These are phyloP conservation scores for Xylariales sp. DNA, from an alignment of 2,329 filamentous ascomycete genomes.

Conservation along the genomic window DNA sequence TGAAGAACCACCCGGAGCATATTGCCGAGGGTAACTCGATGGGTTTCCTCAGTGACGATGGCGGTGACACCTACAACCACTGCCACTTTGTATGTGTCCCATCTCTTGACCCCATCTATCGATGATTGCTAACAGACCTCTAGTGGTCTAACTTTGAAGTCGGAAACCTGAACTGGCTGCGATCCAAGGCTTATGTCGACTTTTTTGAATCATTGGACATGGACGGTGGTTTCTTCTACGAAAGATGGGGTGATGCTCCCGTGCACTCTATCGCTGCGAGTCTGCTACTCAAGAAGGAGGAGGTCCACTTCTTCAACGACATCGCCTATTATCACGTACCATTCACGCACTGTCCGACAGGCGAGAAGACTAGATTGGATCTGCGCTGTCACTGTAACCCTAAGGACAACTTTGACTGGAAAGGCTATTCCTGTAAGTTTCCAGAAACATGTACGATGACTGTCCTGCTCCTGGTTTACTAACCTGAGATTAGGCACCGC, in stretches of 20 bases:
- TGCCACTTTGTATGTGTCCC: constrained; percentile 80
- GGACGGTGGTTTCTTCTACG: constrained; percentile 97
- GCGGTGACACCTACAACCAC: constrained; percentile 88
- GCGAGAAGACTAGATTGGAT: constrained; percentile 76
- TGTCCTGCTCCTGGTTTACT: no score
- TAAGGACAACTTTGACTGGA: constrained; percentile 98
- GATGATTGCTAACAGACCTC: constrained; percentile 18
- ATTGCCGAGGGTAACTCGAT: constrained; percentile 80
- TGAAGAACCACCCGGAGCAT: constrained; percentile 83
- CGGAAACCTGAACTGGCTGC: constrained; percentile 88
- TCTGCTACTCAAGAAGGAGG: constrained; percentile 82
- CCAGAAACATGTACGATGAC: no score
- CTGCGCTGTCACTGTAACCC: constrained; percentile 94
- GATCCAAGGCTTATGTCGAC: constrained; percentile 82
- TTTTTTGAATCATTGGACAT: constrained; percentile 85
- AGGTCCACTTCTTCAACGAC: constrained; percentile 98
- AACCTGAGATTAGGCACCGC: constrained; percentile 63
- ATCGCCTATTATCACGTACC: constrained; percentile 98
- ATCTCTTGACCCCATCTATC: background rate
- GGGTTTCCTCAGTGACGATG: constrained; percentile 86
- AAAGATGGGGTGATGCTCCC: constrained; percentile 95
- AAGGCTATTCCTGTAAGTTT: constrained; percentile 87
- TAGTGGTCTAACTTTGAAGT: constrained; percentile 99
- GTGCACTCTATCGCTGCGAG: constrained; percentile 95
- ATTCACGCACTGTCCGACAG: constrained; percentile 95